These are phyloP conservation scores for Saccharomyces hybrid DNA, from an alignment of 1,139 yeast genomes.

Conservation along the genomic window DNA sequence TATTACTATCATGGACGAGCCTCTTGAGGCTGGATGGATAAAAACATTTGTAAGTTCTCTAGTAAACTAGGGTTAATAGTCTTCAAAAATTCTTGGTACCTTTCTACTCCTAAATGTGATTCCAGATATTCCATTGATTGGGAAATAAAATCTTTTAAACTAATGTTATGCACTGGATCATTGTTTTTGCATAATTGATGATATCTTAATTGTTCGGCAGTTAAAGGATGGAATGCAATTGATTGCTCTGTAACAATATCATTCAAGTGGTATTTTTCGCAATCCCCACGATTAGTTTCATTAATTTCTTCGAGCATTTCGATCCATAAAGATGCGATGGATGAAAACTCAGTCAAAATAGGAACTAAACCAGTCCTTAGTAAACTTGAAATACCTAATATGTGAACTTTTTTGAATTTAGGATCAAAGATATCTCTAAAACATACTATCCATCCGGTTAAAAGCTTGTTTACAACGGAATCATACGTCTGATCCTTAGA, in stretches of 20 bases:
- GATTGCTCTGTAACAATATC: slow-evolving; percentile 34
- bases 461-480: slow-evolving; percentile 23
- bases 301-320: slow-evolving; percentile 67
- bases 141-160: slow-evolving; percentile 36
- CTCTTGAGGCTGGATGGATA: slow-evolving; percentile 16
- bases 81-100: slow-evolving; percentile 24
- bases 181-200: slow-evolving; percentile 38
- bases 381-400: slow-evolving; percentile 51
- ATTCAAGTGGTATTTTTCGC: slow-evolving; percentile 55
- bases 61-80: slow-evolving; percentile 25
- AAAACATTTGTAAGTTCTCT: slow-evolving; percentile 33
- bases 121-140: slow-evolving; percentile 30
- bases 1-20: background rate
- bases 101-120: slow-evolving; percentile 26
- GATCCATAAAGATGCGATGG: slow-evolving; percentile 47
- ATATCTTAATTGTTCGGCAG: slow-evolving; percentile 54
- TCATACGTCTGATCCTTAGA: slow-evolving; percentile 23
- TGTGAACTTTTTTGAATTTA: slow-evolving; percentile 52
- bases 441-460: slow-evolving; percentile 32
- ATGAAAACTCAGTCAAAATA: slow-evolving; percentile 31
- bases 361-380: slow-evolving; percentile 32
- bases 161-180: slow-evolving; percentile 58
- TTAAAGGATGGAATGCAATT: slow-evolving; percentile 25
- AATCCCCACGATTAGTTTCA: slow-evolving; percentile 51
- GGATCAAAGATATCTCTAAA: slow-evolving; percentile 43